Conservation (phyloP, 2,329 filamentous ascomycete genomes). For the Paraconiothyrium sp. region DNA sequence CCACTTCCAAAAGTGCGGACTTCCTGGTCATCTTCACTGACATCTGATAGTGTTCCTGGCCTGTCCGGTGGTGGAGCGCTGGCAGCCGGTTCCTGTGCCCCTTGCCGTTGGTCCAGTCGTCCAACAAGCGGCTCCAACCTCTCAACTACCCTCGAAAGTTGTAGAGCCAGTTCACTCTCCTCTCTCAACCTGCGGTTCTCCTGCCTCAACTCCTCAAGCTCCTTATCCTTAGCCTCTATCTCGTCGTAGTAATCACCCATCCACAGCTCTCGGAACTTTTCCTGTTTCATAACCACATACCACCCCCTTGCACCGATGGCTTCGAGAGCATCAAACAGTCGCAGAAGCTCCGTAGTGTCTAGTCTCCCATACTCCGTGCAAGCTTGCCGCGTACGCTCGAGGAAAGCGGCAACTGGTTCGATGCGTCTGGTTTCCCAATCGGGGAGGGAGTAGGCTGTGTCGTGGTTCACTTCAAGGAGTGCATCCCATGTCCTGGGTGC, state of each 20-base stretch:
- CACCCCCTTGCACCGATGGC: conserved; percentile 14
- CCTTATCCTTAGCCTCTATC: background rate
- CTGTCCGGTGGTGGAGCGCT: background rate
- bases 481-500: background rate
- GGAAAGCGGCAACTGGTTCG: background rate
- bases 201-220: conserved; percentile 4
- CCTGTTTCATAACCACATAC: conserved; percentile 1
- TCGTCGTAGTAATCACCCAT: background rate
- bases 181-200: background rate
- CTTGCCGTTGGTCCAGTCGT: background rate
- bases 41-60: background rate
- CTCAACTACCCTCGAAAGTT: background rate
- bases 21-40: background rate
- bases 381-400: conserved; percentile 5
- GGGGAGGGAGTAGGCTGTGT: background rate
- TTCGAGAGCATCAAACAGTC: conserved; percentile 7
- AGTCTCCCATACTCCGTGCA: background rate
- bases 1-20: background rate
- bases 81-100: background rate
- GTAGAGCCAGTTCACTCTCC: background rate
- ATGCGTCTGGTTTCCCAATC: background rate
- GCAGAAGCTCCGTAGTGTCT: background rate
- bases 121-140: conserved; percentile 3
- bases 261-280: background rate
- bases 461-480: background rate